Conservation (phyloP, 2,329 filamentous ascomycete species). For the Paecilomyces sp. region DNA sequence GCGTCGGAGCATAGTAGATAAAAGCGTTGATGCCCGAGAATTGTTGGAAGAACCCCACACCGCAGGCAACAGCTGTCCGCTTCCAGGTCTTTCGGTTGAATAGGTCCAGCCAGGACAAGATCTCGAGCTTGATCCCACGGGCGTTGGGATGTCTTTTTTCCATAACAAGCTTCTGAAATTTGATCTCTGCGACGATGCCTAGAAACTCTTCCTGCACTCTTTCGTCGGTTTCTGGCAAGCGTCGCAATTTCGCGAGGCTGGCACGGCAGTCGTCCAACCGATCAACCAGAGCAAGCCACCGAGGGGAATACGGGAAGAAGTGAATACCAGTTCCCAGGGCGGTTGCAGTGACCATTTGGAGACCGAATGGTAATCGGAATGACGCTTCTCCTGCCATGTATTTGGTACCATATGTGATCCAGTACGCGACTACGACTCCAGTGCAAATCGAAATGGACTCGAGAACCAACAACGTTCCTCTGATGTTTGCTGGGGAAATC, state of each 20-base stretch:
- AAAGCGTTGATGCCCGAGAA: neutral
- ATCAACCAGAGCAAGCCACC: constrained; percentile 34
- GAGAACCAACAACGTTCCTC: constrained; percentile 7
- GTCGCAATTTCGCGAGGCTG: constrained; percentile 31
- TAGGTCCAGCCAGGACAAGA: neutral
- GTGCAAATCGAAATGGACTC: neutral
- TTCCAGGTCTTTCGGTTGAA: neutral
- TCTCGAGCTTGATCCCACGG: neutral
- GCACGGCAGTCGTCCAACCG: constrained; percentile 33
- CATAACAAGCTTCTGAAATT: constrained; percentile 1
- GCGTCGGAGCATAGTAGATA: neutral
- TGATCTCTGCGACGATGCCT: constrained; percentile 28
- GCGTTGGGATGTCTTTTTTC: neutral
- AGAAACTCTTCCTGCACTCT: constrained; percentile 25
- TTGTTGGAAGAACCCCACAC: neutral
- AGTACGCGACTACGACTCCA: neutral
- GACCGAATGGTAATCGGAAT: constrained; percentile 24
- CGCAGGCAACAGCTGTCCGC: neutral
- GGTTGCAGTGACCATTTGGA: constrained; percentile 37
- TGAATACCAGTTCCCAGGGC: constrained; percentile 34
- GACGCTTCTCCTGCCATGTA: neutral
- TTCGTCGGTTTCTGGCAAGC: constrained; percentile 36
- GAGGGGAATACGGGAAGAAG: constrained; percentile 38
- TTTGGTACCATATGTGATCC: neutral
- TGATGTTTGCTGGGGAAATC: neutral